phyloP scores from a whole-genome alignment of 1,284 basidiomycete genomes.

The Apiotrichum gracile region DNA sequence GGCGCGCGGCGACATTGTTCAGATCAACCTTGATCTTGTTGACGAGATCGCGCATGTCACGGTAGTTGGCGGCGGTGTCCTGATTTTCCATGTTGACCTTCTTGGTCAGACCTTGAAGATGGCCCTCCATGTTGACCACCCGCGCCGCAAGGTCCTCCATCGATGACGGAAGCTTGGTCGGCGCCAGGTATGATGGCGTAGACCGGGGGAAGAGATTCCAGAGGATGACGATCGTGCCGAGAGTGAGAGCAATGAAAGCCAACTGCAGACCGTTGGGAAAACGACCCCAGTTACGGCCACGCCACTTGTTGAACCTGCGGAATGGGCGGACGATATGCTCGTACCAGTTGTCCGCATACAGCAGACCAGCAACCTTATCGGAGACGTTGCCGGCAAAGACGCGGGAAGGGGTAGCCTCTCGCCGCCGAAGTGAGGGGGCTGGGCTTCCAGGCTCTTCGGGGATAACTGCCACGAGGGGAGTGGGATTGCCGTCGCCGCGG shows the following conservation, averaged over 20 bases:
- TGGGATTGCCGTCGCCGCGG: background rate
- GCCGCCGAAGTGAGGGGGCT: background rate
- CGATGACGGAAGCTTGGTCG: background rate
- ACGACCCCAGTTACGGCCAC: background rate
- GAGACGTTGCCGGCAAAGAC: background rate
- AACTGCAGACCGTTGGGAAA: background rate
- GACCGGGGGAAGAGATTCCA: background rate
- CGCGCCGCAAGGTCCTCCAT: constrained; percentile 6
- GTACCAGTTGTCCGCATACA: background rate
- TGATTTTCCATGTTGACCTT: constrained; percentile 17
- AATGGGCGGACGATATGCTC: background rate
- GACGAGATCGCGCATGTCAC: constrained; percentile 54
- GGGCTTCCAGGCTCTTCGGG: background rate
- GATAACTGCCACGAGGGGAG: background rate
- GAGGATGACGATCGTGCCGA: background rate
- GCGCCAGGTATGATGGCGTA: background rate
- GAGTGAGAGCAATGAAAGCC: background rate
- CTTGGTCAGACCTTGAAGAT: constrained; percentile 11
- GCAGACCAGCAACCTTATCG: background rate
- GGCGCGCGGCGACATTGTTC: background rate
- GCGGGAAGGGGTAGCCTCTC: background rate
- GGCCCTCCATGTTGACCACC: background rate
- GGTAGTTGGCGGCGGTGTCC: constrained; percentile 45
- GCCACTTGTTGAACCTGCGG: background rate
- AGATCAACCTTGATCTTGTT: constrained; percentile 3